Conservation (phyloP, 805 yeast genomes). For the Cyberlindnera maritima region DNA sequence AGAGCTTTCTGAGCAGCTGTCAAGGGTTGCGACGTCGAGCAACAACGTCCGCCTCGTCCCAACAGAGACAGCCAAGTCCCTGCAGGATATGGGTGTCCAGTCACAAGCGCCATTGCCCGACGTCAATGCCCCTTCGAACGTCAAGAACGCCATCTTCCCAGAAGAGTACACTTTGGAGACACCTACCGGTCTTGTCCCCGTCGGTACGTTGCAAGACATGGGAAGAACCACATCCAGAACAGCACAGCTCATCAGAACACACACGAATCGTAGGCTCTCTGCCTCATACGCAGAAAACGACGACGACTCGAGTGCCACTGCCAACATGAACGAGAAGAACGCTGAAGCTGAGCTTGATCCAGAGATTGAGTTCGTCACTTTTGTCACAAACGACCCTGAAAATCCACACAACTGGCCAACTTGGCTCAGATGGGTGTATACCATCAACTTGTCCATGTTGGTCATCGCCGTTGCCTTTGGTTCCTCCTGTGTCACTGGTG, state of each 20-base stretch:
- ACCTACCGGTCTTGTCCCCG: constrained; percentile 83
- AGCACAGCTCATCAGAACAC: constrained; percentile 34
- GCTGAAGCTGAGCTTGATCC: constrained; percentile 46
- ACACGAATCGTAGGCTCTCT: constrained; percentile 25
- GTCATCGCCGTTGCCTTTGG: constrained; percentile 94
- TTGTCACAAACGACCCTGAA: constrained; percentile 73
- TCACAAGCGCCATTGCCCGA: constrained; percentile 54
- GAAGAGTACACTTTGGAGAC: constrained; percentile 92
- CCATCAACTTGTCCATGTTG: constrained; percentile 62
- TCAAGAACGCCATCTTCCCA: constrained; percentile 75
- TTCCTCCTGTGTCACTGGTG: constrained; percentile 87
- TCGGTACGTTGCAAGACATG: constrained; percentile 60
- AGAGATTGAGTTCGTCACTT: constrained; percentile 82
- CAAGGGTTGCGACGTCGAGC: constrained; percentile 21
- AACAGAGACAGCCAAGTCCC: constrained; percentile 74
- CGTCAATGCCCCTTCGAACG: constrained; percentile 50
- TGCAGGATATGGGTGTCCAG: constrained; percentile 60
- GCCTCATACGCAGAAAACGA: constrained; percentile 21
- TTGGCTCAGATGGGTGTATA: constrained; percentile 57
- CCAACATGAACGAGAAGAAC: constrained; percentile 28
- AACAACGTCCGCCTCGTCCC: constrained; percentile 38
- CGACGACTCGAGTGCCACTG: constrained; percentile 28
- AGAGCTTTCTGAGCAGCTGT: constrained; percentile 32
- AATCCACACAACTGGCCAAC: constrained; percentile 87
- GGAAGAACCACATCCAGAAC: constrained; percentile 47